phyloP scores from a whole-genome alignment of 768 basidiomycete species.

The Suillus subalutaceus region DNA sequence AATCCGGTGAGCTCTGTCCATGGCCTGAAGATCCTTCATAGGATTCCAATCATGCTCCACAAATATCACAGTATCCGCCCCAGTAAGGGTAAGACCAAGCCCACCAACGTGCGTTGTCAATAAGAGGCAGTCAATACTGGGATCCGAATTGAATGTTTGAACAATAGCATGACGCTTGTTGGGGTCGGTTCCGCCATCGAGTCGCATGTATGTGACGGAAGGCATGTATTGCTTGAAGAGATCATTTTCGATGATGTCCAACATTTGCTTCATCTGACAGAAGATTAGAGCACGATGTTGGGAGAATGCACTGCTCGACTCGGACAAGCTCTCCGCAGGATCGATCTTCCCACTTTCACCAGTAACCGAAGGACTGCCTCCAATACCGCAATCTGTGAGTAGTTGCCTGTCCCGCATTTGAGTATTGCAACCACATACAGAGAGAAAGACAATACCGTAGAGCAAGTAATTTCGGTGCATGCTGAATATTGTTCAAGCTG shows the following conservation, averaged over 20 bases:
- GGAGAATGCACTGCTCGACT: slow-evolving; percentile 62
- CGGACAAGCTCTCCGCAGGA: slow-evolving; percentile 59
- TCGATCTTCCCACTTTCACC: slow-evolving; percentile 70
- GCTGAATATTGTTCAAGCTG: slow-evolving; percentile 76
- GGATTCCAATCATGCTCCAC: slow-evolving; percentile 99
- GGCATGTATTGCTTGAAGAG: slow-evolving; percentile 93
- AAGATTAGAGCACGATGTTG: slow-evolving; percentile 99
- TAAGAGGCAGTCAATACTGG: slow-evolving; percentile 94
- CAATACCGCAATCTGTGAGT: slow-evolving; percentile 92
- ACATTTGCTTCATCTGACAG: slow-evolving; percentile 99
- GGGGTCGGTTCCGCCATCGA: slow-evolving; percentile 91
- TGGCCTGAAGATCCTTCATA: slow-evolving; percentile 99
- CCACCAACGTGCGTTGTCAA: slow-evolving; percentile 98
- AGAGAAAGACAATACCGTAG: slow-evolving; percentile 61
- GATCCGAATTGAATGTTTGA: slow-evolving; percentile 97
- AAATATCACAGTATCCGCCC: slow-evolving; percentile 98
- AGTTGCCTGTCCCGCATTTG: slow-evolving; percentile 68
- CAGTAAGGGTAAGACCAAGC: slow-evolving; percentile 92
- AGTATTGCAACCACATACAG: neutral
- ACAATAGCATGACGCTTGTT: slow-evolving; percentile 96
- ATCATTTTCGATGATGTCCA: slow-evolving; percentile 94
- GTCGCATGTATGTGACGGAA: slow-evolving; percentile 95
- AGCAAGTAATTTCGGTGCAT: slow-evolving; percentile 93
- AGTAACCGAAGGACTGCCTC: slow-evolving; percentile 43
- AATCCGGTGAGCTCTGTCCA: slow-evolving; percentile 98